These are phyloP conservation scores for Apostasia ramifera DNA, from an alignment of 106 monocot species.

Conservation along the genomic window DNA sequence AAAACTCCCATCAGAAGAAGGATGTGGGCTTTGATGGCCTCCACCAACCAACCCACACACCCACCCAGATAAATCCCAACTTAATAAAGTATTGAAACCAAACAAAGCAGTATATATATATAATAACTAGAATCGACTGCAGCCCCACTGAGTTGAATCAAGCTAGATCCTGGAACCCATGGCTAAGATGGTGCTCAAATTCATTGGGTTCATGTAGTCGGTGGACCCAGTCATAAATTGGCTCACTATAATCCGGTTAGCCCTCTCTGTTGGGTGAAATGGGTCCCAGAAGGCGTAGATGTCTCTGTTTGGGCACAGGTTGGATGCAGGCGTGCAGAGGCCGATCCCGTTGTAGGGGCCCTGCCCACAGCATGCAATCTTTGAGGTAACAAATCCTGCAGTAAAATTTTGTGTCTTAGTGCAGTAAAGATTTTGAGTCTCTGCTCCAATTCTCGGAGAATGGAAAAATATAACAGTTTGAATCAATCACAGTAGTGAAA, in stretches of 20 bases:
- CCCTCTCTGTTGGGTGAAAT: slow-evolving; percentile 74
- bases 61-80: too few relatives aligned
- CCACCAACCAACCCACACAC: too few relatives aligned
- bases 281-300: slow-evolving; percentile 78
- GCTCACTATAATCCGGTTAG: slow-evolving; percentile 68
- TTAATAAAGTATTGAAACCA: too few relatives aligned
- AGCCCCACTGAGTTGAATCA: background rate
- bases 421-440: too few relatives aligned
- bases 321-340: slow-evolving; percentile 57
- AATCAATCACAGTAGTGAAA: background rate
- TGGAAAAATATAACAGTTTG: background rate
- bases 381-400: slow-evolving; percentile 70
- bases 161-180: slow-evolving; percentile 34
- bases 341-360: slow-evolving; percentile 89
- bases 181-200: slow-evolving; percentile 72
- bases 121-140: too few relatives aligned
- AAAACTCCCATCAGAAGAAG: too few relatives aligned
- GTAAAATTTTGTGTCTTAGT: background rate
- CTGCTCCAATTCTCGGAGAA: too few relatives aligned
- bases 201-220: slow-evolving; percentile 75
- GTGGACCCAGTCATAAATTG: slow-evolving; percentile 44
- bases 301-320: slow-evolving; percentile 58
- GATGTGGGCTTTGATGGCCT: too few relatives aligned
- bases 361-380: slow-evolving; percentile 83
- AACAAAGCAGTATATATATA: too few relatives aligned